Evolutionary conservation across 106 monocot genomes (phyloP), one percentile per base, ranked within the genome.

Genomic region (Allium fistulosum): DNA sequence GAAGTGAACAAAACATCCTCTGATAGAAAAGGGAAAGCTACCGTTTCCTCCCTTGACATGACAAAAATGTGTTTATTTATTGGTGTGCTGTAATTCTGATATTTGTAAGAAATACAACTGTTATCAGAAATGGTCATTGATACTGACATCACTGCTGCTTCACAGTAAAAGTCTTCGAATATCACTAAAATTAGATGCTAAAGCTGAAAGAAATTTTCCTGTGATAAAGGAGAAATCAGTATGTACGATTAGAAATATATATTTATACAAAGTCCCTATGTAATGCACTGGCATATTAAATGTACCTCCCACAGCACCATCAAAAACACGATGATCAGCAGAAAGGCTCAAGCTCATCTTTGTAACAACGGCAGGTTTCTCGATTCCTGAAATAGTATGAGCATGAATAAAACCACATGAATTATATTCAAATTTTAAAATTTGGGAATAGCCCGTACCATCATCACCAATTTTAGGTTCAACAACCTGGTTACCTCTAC

Each of bases 291-390:
- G 37, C 37, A 26, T 49, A 7, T 48, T n/a, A 49, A 70, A n/a
- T 61, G 59, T 80, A 92, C 99, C 90, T 81, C 85, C 89, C 49
- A 92, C 50, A 48, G 81, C 69, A 4, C 75, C 82, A 28, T 90
- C 85, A 68, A 82, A 87, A 66, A 99, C 84, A 66, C 99, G 92
- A 71, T 93, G 78, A 75, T 99, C 99, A 52, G 99, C 99, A 47
- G 99, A 99, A 60, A 99, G 69, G 22, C 73, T 99, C 48, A 99
- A 76, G 64, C 64, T 83, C 99, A 93, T 99, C 79, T 93, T 99
- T 69, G 92, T 92, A 51, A 93, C 82, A 22, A 75, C 79, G 6
- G 68, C 71, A 71, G 93, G 85, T 50, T 76, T 90, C 71, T 93
- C 93, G 59, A 75, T 76, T 74, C 99, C 93, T 99, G 77, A 46